These are phyloP conservation scores for Trichaptum fuscoviolaceum DNA, from an alignment of 768 basidiomycete species.

Conservation along the genomic window DNA sequence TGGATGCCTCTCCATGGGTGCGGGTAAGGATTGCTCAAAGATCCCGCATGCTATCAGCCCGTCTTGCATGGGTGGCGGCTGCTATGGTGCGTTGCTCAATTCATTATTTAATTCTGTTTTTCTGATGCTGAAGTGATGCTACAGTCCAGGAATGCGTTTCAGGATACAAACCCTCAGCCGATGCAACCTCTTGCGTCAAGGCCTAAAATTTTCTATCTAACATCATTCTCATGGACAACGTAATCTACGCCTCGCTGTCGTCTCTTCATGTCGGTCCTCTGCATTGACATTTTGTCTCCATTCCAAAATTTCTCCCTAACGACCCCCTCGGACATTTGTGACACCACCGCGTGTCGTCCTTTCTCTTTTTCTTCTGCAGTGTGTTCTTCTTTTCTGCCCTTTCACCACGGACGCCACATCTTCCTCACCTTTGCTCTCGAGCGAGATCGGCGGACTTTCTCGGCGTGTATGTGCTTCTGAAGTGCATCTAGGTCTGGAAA, in stretches of 20 bases:
- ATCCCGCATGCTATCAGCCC: conserved; percentile 24
- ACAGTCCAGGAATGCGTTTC: conserved; percentile 36
- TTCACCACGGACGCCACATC: neutral
- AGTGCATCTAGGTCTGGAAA: neutral
- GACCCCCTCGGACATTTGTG: neutral
- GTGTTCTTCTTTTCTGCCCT: neutral
- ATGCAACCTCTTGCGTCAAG: neutral
- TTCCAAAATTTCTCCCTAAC: neutral
- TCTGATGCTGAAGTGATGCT: neutral
- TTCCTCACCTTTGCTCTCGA: neutral
- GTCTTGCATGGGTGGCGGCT: neutral
- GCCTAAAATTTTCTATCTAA: neutral
- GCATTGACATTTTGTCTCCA: neutral
- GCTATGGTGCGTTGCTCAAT: neutral
- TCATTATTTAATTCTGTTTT: neutral
- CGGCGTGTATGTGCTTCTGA: neutral
- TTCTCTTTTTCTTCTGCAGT: neutral
- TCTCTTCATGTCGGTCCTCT: neutral
- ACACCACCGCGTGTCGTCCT: neutral
- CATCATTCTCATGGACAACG: neutral
- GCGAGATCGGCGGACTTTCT: too few species aligned
- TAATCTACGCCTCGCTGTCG: neutral
- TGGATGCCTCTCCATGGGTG: conserved; percentile 31
- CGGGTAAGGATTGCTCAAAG: conserved; percentile 33
- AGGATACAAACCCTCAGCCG: conserved; percentile 31